Percentiles rank a stretch among this genome's conserved stretches.
These are phyloP conservation scores for Pythium oligandrum DNA, from an alignment of 352 stramenopile species.

Conservation along the genomic window DNA sequence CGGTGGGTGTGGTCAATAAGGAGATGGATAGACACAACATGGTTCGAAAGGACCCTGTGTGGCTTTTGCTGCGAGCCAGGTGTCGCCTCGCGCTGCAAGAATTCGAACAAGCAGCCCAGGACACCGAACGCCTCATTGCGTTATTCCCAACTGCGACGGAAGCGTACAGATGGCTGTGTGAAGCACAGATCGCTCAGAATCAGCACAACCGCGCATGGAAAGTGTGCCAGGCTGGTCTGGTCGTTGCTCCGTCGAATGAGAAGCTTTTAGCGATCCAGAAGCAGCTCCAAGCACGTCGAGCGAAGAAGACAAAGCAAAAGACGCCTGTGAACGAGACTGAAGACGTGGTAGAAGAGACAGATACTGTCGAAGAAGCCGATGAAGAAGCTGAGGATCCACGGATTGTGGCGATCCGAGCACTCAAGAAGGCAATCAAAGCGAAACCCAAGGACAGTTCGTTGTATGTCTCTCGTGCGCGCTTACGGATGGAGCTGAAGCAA, in stretches of 20 bases:
- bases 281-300: background rate
- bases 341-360: background rate
- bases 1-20: conserved; percentile 7
- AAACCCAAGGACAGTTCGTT: background rate
- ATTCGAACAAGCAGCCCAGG: conserved; percentile 8
- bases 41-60: conserved; percentile 12
- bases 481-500: conserved; percentile 12
- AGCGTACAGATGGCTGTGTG: conserved; percentile 11
- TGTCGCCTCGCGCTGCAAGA: conserved; percentile 12
- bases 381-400: conserved; percentile 3
- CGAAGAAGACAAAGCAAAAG: background rate
- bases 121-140: conserved; percentile 15
- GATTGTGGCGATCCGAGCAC: conserved; percentile 6
- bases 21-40: conserved; percentile 7
- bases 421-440: conserved; percentile 13
- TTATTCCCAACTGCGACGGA: conserved; percentile 13
- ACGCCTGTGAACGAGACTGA: background rate
- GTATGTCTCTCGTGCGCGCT: background rate
- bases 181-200: conserved; percentile 7
- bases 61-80: conserved; percentile 11
- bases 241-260: conserved; percentile 8
- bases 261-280: conserved; percentile 2
- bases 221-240: conserved; percentile 11
- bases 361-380: background rate
- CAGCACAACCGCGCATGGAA: conserved; percentile 6